Evolutionary conservation across 371 early-diverging fungal species (phyloP), one percentile per base, ranked within the genome.

Genomic region (Circinella minor): DNA sequence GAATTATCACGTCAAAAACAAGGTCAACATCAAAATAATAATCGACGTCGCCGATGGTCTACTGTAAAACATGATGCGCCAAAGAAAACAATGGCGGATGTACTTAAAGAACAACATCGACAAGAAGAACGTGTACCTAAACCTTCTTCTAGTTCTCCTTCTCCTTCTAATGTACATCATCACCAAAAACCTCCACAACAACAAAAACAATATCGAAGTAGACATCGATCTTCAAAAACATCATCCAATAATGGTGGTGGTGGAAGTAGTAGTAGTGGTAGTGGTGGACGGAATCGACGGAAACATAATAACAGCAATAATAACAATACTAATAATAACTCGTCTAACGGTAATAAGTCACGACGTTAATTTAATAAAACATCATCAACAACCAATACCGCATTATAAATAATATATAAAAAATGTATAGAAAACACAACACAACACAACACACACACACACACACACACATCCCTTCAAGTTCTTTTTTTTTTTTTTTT

Each of bases 31-130:
- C 63, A 65, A 34, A 51, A 59, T 11, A 62, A 62, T 20, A 37
- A 11, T n/a, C 66, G 71, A 17, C 71, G 75, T 11, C 68, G 75
- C 10, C 69, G 75, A n/a, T 74, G 75, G 75, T 74, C 75, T 6
- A 74, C 75, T 0, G 68, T 70, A 36, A 74, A 74, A 36, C 71
- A 71, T 20, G 71, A 70, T 17, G 14, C 69, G 18, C 49, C 49
- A 46, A 54, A 63, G 37, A 62, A 55, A 36, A 69, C 69, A 1
- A 69, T 69, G 69, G 69, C 69, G 8, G 69, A 69, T 17, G 46
- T 69, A 14, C 55, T 69, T 34, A 69, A 69, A n/a, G 57, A 34
- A 34, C 57, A 57, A 14, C 51, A 51, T 51, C 51, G 47, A 11
- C 47, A 14, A 51, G 51, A 51, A 51, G 17, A n/a, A 15, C n/a